Evolutionary conservation across 805 yeast genomes (phyloP).

Genomic region (Metschnikowia sp.): DNA sequence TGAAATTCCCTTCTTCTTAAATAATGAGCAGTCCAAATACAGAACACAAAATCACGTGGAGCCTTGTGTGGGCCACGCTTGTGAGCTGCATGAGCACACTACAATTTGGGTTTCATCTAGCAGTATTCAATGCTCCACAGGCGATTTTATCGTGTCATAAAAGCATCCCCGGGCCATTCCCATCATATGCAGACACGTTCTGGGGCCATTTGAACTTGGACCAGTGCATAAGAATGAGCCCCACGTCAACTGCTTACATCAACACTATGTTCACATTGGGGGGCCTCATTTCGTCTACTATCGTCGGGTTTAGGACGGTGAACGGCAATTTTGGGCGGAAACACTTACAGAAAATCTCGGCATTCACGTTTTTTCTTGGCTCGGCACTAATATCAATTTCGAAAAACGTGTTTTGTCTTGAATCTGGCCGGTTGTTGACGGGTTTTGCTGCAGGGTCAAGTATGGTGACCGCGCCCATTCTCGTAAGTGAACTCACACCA

Average conservation of each 20-base stretch:
- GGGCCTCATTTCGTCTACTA: constrained; percentile 30
- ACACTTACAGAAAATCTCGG: constrained; percentile 13
- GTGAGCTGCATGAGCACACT: constrained; percentile 34
- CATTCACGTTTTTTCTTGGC: constrained; percentile 26
- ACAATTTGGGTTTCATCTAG: constrained; percentile 39
- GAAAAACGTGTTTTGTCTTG: constrained; percentile 17
- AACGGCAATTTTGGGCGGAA: constrained; percentile 25
- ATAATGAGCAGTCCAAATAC: constrained; percentile 10
- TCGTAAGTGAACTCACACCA: constrained; percentile 40
- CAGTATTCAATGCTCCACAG: constrained; percentile 37
- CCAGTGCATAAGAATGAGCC: constrained; percentile 31
- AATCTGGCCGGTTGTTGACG: constrained; percentile 31
- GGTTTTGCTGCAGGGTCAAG: constrained; percentile 41
- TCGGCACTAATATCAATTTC: constrained; percentile 27
- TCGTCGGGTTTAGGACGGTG: constrained; percentile 28
- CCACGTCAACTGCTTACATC: constrained; percentile 21
- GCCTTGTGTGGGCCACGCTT: constrained; percentile 34
- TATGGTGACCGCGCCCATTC: constrained; percentile 39
- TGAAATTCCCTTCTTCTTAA: no score
- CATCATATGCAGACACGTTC: constrained; percentile 22
- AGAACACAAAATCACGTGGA: constrained; percentile 22
- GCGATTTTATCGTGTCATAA: constrained; percentile 26
- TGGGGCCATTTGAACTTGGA: constrained; percentile 24
- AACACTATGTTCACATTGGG: constrained; percentile 37
- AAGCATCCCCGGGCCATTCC: constrained; percentile 12